Percentiles rank a stretch among this genome's conserved stretches.
Conservation (phyloP, 2,329 filamentous ascomycete genomes). For the Xylariaceae sp. region DNA sequence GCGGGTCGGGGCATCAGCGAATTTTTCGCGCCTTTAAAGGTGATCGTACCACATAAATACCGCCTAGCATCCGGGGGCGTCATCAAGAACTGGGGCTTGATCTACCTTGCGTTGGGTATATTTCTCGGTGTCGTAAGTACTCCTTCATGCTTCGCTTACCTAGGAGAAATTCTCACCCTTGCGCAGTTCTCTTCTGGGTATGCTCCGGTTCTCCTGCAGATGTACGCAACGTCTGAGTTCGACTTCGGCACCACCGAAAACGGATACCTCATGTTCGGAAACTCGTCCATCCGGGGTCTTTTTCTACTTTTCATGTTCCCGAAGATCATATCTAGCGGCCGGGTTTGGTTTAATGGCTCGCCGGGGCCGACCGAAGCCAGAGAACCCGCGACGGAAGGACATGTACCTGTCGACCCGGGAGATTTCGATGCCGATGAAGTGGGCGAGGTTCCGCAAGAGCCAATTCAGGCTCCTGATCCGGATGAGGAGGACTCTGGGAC, state of each 20-base stretch:
- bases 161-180: neutral
- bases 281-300: slow-evolving; percentile 55
- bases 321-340: slow-evolving; percentile 53
- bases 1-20: slow-evolving; percentile 46
- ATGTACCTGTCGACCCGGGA: slow-evolving; percentile 27
- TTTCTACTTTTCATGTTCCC: slow-evolving; percentile 60
- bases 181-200: slow-evolving; percentile 66
- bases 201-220: slow-evolving; percentile 62
- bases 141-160: neutral
- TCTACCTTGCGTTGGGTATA: slow-evolving; percentile 66
- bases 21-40: slow-evolving; percentile 65
- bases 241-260: slow-evolving; percentile 59
- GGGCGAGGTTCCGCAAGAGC: slow-evolving; percentile 33
- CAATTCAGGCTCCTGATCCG: slow-evolving; percentile 24
- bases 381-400: slow-evolving; percentile 7
- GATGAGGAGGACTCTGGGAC: slow-evolving; percentile 36
- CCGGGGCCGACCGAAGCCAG: slow-evolving; percentile 2
- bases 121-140: slow-evolving; percentile 63
- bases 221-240: slow-evolving; percentile 60
- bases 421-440: slow-evolving; percentile 30
- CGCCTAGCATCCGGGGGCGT: slow-evolving; percentile 52
- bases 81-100: slow-evolving; percentile 61
- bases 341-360: slow-evolving; percentile 38
- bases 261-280: slow-evolving; percentile 59
- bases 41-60: slow-evolving; percentile 62